These are phyloP conservation scores for Ophiostoma novo-ulmi DNA, from an alignment of 2,329 filamentous ascomycete genomes.

Conservation along the genomic window DNA sequence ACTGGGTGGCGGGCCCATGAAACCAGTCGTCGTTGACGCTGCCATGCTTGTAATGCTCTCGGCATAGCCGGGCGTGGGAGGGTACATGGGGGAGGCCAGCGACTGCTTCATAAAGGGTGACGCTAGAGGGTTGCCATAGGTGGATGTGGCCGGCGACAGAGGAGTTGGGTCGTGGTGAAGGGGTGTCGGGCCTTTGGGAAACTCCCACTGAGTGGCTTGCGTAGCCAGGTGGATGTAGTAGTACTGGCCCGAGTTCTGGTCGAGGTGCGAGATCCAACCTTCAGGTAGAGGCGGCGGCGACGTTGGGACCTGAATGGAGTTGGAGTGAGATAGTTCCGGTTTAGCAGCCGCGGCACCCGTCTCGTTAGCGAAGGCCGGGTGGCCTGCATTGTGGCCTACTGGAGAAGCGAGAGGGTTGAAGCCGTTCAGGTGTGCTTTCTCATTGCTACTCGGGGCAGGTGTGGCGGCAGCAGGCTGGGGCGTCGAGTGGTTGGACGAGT, in stretches of 20 bases:
- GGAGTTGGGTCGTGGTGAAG: conserved; percentile 77
- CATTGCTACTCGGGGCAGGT: conserved; percentile 30
- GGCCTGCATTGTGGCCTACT: conserved; percentile 56
- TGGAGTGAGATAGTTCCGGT: conserved; percentile 42
- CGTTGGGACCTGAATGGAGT: conserved; percentile 52
- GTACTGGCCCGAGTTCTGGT: conserved; percentile 93
- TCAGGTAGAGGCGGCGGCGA: conserved; percentile 92
- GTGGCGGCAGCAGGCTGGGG: not conserved
- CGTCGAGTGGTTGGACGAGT: not conserved
- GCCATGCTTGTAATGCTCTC: conserved; percentile 81
- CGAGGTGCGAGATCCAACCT: conserved; percentile 95
- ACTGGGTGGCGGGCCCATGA: conserved; percentile 79
- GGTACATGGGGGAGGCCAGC: conserved; percentile 73
- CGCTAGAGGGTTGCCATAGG: conserved; percentile 66
- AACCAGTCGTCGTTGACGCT: conserved; percentile 68
- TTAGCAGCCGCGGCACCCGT: conserved; percentile 42
- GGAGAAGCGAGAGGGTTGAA: conserved; percentile 6
- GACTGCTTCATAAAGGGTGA: conserved; percentile 67
- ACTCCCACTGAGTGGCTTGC: conserved; percentile 97
- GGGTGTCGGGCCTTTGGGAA: conserved; percentile 90
- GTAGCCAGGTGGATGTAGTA: conserved; percentile 97
- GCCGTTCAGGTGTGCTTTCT: conserved; percentile 1
- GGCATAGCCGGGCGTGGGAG: conserved; percentile 78
- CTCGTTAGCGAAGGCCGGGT: conserved; percentile 91
- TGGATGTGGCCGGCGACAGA: conserved; percentile 73